Conservation (phyloP, 1,284 basidiomycete genomes). For the Trametes versicolor region DNA sequence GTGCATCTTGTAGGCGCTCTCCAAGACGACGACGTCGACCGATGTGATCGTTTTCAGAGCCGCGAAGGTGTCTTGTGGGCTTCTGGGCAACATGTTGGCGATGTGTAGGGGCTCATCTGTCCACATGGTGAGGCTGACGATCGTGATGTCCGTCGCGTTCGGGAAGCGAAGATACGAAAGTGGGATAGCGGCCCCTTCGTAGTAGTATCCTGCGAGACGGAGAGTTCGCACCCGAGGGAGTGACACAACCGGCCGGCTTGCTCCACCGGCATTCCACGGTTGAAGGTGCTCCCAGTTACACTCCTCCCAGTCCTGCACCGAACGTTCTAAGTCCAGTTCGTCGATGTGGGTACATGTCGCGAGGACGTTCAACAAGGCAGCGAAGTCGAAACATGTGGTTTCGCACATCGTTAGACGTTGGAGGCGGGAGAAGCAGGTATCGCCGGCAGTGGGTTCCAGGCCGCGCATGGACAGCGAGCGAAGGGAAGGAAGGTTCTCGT, state of each 20-base stretch:
- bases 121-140: neutral
- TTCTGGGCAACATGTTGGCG: neutral
- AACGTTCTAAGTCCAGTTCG: neutral
- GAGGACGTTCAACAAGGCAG: neutral
- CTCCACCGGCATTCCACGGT: neutral
- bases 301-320: neutral
- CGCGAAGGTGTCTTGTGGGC: neutral
- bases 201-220: neutral
- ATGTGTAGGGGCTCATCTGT: neutral
- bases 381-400: neutral
- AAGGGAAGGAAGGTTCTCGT: no score
- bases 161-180: neutral
- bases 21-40: neutral
- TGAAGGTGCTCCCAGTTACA: no score
- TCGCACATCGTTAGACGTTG: neutral
- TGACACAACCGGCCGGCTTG: neutral
- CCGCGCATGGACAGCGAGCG: no score
- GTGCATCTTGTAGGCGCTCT: neutral
- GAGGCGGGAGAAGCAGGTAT: no score
- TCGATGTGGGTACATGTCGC: neutral
- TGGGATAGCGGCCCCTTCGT: neutral
- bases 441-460: no score
- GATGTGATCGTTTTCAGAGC: neutral
- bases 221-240: neutral
- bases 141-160: neutral